phyloP scores from a whole-genome alignment of 2,329 filamentous ascomycete species.

The Fusarium anguioides region DNA sequence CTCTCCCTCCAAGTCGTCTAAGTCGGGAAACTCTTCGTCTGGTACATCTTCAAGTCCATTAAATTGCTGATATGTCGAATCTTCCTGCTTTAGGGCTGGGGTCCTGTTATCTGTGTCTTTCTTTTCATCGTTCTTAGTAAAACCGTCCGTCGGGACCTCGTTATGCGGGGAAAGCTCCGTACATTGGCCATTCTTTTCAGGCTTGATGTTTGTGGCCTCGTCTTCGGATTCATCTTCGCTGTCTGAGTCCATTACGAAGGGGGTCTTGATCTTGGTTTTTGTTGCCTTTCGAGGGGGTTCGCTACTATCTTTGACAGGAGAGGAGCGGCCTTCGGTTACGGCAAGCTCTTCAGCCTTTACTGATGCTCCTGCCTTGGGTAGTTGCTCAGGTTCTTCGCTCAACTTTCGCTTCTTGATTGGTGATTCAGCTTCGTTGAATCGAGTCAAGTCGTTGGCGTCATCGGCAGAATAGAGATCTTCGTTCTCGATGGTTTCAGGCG shows the following conservation, averaged over 20 bases:
- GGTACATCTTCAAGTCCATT: slow-evolving; percentile 50
- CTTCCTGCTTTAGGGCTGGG: slow-evolving; percentile 46
- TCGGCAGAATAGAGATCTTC: slow-evolving; percentile 47
- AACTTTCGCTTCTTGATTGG: slow-evolving; percentile 48
- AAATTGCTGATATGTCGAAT: slow-evolving; percentile 50
- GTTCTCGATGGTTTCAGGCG: slow-evolving; percentile 27
- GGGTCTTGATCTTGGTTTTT: slow-evolving; percentile 51
- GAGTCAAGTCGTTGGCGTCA: slow-evolving; percentile 44
- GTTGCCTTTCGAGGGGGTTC: slow-evolving; percentile 27
- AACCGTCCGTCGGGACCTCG: slow-evolving; percentile 35
- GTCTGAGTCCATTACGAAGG: slow-evolving; percentile 78
- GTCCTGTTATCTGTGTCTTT: slow-evolving; percentile 25
- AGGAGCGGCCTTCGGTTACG: slow-evolving; percentile 37
- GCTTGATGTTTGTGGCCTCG: slow-evolving; percentile 11
- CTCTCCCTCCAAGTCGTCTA: slow-evolving; percentile 67
- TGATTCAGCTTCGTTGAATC: slow-evolving; percentile 51
- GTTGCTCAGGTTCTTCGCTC: slow-evolving; percentile 36
- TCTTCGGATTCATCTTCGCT: slow-evolving; percentile 55
- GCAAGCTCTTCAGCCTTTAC: slow-evolving; percentile 15
- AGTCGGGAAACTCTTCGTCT: slow-evolving; percentile 68
- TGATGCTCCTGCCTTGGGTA: background rate
- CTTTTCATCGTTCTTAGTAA: slow-evolving; percentile 40
- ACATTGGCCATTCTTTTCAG: slow-evolving; percentile 33
- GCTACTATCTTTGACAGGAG: slow-evolving; percentile 49
- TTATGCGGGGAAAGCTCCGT: slow-evolving; percentile 37